Evolutionary conservation across 1,284 basidiomycete species (phyloP), one percentile per base, ranked within the genome.

Genomic region (Leccinum subfulvum): DNA sequence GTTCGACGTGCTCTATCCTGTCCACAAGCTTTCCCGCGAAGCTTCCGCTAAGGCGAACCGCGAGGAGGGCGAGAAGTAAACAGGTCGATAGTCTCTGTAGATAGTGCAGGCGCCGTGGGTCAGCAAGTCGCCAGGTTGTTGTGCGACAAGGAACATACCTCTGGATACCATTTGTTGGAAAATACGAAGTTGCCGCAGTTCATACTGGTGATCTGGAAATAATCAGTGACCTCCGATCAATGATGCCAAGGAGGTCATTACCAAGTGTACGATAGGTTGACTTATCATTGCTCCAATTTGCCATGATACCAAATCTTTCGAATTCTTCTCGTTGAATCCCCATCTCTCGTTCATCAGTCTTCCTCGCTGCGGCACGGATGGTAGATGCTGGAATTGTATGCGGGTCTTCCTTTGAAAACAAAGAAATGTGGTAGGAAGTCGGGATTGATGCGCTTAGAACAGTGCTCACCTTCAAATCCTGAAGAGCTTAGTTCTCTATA

Each of bases 51-150:
- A 80, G 0, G 97, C 97, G 1, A 97, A 97, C 11, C 86, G 86
- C 3, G 96, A 97, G 0, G 95, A 97, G 0, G 97, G 97, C 0
- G 97, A 98, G 77, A 94, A 99, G 75, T 98, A 90, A 2, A 97
- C 95, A 0, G 97, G 97, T 21, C 94, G 89, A 67, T 92, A 89
- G 64, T 91, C 88, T 62, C 95, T 85, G 67, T 92, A 94, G 65
- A 99, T 92, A 21, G 53, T 39, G 52, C 1, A 37, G 16, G 11
- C 13, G 23, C 41, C 47, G 47, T 23, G 47, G 44, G 35, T 64
- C n/a, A 63, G 44, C 47, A 30, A 52, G 51, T 33, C 11, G 14
- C 57, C 30, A 18, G n/a, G 18, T 23, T 26, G n/a, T 14, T n/a
- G 47, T 44, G 28, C 13, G 52, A 4, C 28, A 44, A 56, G 13